Evolutionary conservation across 495 filamentous ascomycete genomes (phyloP).

Genomic region (Penicillium taxi): DNA sequence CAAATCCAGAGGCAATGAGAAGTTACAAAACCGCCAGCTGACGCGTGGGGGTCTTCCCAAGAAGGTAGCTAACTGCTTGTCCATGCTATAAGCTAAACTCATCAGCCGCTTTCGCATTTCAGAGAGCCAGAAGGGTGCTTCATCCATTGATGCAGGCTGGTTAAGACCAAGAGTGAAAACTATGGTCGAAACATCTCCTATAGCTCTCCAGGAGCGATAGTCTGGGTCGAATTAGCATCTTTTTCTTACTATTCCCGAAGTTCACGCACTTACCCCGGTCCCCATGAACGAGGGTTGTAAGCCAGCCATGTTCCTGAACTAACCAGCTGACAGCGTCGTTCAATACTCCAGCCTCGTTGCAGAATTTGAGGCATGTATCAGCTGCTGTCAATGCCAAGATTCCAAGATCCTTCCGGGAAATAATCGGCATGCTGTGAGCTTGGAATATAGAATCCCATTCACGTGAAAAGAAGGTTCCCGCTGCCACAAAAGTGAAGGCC

Average conservation of each 20-base stretch:
- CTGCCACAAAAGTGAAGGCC: conserved; percentile 1
- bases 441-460: conserved; percentile 3
- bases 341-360: conserved; percentile 5
- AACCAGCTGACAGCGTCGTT: conserved; percentile 8
- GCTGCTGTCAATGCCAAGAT: conserved; percentile 1
- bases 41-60: conserved; percentile 44
- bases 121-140: conserved; percentile 30
- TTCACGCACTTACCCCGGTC: conserved; percentile 1
- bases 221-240: conserved; percentile 2
- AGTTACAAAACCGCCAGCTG: conserved; percentile 36
- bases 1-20: conserved; percentile 44
- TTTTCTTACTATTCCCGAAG: not conserved
- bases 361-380: conserved; percentile 4
- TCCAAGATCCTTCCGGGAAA: conserved; percentile 1
- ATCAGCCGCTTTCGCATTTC: conserved; percentile 40
- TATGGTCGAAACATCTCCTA: conserved; percentile 29
- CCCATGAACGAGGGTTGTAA: conserved; percentile 2
- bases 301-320: not conserved
- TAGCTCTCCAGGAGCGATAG: conserved; percentile 35
- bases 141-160: conserved; percentile 1
- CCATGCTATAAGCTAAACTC: conserved; percentile 30
- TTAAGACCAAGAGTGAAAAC: conserved; percentile 18
- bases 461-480: not conserved
- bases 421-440: not conserved
- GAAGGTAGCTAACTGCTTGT: conserved; percentile 39